Evolutionary conservation across 306 rosid genomes (phyloP).

Genomic region (Sicyos edulis): DNA sequence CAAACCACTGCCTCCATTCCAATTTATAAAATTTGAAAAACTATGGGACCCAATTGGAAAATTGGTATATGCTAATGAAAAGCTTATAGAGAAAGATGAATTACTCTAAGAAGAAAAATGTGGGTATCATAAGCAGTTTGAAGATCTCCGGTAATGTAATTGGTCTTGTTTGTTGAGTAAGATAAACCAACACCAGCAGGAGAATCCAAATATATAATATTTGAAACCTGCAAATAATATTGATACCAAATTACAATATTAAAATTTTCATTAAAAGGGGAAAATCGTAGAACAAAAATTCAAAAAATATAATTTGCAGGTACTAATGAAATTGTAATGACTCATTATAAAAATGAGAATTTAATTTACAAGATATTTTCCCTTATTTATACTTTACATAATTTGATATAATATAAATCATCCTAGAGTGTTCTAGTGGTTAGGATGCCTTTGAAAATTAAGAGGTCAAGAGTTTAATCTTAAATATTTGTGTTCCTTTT

Average conservation of each 20-base stretch:
- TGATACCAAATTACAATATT: background rate
- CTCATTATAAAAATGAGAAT: no score
- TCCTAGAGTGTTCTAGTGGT: no score
- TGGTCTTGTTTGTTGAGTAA: slow-evolving; percentile 25
- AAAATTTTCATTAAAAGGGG: background rate
- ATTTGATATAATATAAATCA: no score
- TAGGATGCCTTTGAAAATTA: no score
- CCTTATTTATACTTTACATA: no score
- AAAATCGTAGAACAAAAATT: background rate
- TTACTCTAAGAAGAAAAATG: slow-evolving; percentile 38
- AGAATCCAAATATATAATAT: slow-evolving; percentile 41
- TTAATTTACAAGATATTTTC: no score
- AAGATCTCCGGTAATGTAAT: slow-evolving; percentile 37
- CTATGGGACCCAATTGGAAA: background rate
- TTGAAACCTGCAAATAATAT: slow-evolving; percentile 38
- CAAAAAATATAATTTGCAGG: background rate
- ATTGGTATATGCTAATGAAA: background rate
- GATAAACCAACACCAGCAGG: slow-evolving; percentile 53
- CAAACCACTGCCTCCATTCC: slow-evolving; percentile 48
- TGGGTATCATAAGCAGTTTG: slow-evolving; percentile 46
- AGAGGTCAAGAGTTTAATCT: no score
- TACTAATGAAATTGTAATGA: background rate
- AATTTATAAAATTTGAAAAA: background rate
- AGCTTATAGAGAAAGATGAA: background rate
- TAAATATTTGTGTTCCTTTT: no score